These are phyloP conservation scores for Xylariomycetidae sp. DNA, from an alignment of 2,329 filamentous ascomycete species.

Conservation along the genomic window DNA sequence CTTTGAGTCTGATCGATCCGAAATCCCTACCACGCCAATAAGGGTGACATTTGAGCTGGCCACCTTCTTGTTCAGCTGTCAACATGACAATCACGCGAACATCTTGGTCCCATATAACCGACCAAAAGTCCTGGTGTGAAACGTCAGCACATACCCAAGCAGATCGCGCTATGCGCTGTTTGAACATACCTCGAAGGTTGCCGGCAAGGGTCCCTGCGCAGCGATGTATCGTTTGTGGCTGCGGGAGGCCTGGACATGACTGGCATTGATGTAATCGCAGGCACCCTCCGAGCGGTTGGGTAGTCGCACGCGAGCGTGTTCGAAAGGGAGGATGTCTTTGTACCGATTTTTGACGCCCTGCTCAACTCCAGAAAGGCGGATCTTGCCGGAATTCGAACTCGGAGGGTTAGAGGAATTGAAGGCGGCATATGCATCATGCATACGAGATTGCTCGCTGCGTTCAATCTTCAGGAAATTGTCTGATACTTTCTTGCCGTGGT, in stretches of 20 bases:
- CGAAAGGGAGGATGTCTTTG: constrained; percentile 95
- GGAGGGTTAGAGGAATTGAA: constrained; percentile 37
- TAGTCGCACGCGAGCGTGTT: constrained; percentile 82
- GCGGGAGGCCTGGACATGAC: constrained; percentile 69
- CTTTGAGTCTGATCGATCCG: constrained; percentile 67
- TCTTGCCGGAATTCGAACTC: constrained; percentile 25
- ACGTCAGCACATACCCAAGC: constrained; percentile 21
- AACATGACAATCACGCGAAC: constrained; percentile 93
- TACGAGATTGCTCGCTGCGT: constrained; percentile 79
- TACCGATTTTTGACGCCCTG: constrained; percentile 95
- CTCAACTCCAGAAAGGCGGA: constrained; percentile 86
- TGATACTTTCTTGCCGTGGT: constrained; percentile 75
- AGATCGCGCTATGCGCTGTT: too few relatives aligned
- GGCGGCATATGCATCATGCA: constrained; percentile 67
- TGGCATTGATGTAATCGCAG: constrained; percentile 96
- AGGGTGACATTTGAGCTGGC: constrained; percentile 88
- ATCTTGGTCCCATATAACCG: constrained; percentile 94
- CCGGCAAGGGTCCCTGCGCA: constrained; percentile 85
- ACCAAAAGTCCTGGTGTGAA: constrained; percentile 80
- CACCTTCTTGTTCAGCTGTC: constrained; percentile 88
- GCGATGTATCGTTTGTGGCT: constrained; percentile 94
- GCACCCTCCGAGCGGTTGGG: constrained; percentile 57
- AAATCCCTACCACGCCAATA: constrained; percentile 84
- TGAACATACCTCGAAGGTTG: constrained; percentile 76
- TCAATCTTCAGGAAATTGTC: constrained; percentile 82